Evolutionary conservation across 2,329 filamentous ascomycete species (phyloP).

Genomic region (Cryphonectria radicalis): DNA sequence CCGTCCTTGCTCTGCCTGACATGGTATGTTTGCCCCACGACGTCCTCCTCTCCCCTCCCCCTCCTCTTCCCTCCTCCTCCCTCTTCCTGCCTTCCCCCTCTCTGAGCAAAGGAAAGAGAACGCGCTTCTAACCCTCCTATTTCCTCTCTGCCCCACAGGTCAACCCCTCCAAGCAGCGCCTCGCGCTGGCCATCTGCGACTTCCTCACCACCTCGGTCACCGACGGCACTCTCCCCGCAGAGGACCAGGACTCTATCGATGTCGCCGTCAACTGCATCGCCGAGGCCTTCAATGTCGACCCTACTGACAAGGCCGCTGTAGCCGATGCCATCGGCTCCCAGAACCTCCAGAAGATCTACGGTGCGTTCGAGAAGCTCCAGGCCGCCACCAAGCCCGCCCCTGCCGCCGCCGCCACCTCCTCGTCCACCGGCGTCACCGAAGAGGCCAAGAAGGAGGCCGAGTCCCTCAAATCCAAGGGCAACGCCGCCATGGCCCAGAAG

Average conservation of each 20-base stretch:
- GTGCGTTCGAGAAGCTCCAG: conserved; percentile 94
- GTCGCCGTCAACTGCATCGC: conserved; percentile 93
- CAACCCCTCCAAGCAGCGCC: conserved; percentile 72
- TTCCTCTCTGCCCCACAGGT: conserved; percentile 38
- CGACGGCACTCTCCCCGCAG: conserved; percentile 84
- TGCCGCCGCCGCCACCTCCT: conserved; percentile 44
- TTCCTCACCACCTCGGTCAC: conserved; percentile 84
- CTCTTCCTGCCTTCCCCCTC: no score
- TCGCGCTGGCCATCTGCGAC: conserved; percentile 96
- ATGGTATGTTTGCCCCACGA: conserved; percentile 21
- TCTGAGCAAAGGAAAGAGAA: neutral
- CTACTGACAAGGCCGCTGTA: conserved; percentile 73
- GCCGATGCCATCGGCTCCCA: conserved; percentile 81
- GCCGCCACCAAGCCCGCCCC: conserved; percentile 48
- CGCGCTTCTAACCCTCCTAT: conserved; percentile 14
- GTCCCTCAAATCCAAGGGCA: conserved; percentile 85
- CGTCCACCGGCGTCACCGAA: conserved; percentile 45
- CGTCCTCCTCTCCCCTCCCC: neutral
- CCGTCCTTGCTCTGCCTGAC: neutral
- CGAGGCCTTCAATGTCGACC: conserved; percentile 93
- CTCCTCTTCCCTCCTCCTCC: neutral
- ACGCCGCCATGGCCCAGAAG: conserved; percentile 93
- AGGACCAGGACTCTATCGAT: conserved; percentile 93
- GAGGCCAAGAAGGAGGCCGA: conserved; percentile 81
- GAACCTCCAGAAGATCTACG: conserved; percentile 88